Evolutionary conservation across 495 filamentous ascomycete genomes (phyloP).

Genomic region (Neurospora sp.): DNA sequence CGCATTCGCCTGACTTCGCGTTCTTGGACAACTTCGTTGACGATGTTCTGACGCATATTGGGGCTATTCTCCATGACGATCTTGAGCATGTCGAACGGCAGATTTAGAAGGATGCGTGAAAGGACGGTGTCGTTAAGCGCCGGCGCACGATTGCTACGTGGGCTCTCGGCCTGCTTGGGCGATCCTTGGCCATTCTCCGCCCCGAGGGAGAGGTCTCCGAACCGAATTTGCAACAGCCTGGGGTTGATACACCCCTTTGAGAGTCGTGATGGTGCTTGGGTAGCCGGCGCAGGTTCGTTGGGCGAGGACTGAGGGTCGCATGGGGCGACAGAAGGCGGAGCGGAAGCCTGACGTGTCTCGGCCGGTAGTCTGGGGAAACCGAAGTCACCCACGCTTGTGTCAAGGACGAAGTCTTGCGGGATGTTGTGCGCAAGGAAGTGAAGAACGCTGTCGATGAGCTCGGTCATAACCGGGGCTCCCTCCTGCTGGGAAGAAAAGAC

Average conservation of each 20-base stretch:
- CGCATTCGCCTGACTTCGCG: constrained; percentile 42
- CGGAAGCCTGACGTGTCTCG: background rate
- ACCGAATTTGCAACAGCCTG: constrained; percentile 48
- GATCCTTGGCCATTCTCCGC: background rate
- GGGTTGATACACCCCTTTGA: background rate
- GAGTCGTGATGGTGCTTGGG: constrained; percentile 31
- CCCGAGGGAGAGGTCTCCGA: constrained; percentile 45
- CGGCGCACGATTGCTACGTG: constrained; percentile 1
- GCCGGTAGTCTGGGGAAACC: constrained; percentile 26
- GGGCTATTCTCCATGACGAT: constrained; percentile 42
- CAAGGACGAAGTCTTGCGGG: constrained; percentile 39
- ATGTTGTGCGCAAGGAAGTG: constrained; percentile 37
- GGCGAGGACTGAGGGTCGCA: background rate
- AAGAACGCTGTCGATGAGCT: constrained; percentile 28
- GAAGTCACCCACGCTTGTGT: constrained; percentile 28
- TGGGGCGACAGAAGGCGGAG: background rate
- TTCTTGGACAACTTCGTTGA: constrained; percentile 46
- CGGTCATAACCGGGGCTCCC: constrained; percentile 1
- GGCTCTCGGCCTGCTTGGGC: background rate
- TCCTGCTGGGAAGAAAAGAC: constrained; percentile 15
- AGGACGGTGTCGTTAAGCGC: constrained; percentile 26
- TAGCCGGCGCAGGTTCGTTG: constrained; percentile 7
- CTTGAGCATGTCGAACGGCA: constrained; percentile 52
- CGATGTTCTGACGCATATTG: constrained; percentile 30
- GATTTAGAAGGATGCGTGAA: constrained; percentile 52